Conservation (phyloP, 768 basidiomycete species). For the Naganishia friedmannii region DNA sequence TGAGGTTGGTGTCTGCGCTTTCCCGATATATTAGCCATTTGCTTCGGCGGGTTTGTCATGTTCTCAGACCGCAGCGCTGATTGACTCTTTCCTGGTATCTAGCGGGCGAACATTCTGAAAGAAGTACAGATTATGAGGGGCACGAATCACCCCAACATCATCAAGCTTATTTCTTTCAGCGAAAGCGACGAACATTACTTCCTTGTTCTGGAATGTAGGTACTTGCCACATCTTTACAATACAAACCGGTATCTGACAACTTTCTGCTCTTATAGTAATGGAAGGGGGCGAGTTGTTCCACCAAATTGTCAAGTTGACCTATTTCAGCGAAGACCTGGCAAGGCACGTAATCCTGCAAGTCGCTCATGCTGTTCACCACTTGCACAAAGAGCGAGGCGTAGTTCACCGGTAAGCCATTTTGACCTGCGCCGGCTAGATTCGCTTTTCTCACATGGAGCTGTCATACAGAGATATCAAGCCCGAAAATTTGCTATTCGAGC, state of each 20-base stretch:
- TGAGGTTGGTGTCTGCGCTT: conserved; percentile 67
- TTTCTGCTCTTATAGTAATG: conserved; percentile 58
- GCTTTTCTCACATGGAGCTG: neutral
- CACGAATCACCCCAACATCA: conserved; percentile 82
- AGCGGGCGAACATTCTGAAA: conserved; percentile 98
- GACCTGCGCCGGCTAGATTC: neutral
- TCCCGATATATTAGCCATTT: conserved; percentile 12
- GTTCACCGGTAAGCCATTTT: conserved; percentile 69
- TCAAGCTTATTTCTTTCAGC: conserved; percentile 85
- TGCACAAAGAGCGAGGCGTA: conserved; percentile 96
- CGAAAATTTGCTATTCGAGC: conserved; percentile 90
- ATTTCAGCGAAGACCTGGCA: conserved; percentile 95
- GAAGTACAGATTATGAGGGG: conserved; percentile 99
- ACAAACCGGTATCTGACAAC: conserved; percentile 53
- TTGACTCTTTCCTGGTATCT: conserved; percentile 5
- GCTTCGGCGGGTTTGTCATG: neutral
- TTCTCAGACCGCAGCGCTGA: neutral
- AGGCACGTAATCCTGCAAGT: conserved; percentile 97
- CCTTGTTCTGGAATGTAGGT: conserved; percentile 70
- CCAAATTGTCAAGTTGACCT: conserved; percentile 97
- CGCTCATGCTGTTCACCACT: conserved; percentile 78
- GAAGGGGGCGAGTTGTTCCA: conserved; percentile 97
- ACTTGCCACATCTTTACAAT: conserved; percentile 51
- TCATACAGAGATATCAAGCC: conserved; percentile 82
- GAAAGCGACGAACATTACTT: conserved; percentile 93